phyloP scores from a whole-genome alignment of 352 stramenopile species.

The Pythium sp. region DNA sequence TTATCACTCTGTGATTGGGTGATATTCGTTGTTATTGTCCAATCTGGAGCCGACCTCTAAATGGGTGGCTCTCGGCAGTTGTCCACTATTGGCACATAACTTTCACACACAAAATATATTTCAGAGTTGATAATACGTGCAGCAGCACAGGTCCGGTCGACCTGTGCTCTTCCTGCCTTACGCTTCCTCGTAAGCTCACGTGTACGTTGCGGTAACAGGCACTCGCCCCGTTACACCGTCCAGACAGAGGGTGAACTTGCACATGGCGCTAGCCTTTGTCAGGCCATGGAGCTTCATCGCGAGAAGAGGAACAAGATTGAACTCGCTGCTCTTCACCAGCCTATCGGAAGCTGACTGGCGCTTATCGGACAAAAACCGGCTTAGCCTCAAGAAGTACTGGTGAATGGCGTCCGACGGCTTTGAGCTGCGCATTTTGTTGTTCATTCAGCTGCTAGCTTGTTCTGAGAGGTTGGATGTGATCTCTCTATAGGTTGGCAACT shows the following conservation, averaged over 20 bases:
- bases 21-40: no score
- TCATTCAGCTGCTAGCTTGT: slow-evolving; percentile 24
- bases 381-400: slow-evolving; percentile 1
- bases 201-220: no score
- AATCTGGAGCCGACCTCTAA: no score
- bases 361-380: not conserved
- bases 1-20: no score
- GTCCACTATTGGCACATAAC: no score
- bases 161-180: no score
- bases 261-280: not conserved
- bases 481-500: slow-evolving; percentile 20
- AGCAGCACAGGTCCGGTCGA: no score
- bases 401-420: slow-evolving; percentile 21
- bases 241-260: not conserved
- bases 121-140: no score
- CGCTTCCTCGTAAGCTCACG: no score
- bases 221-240: no score
- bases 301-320: not conserved
- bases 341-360: not conserved
- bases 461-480: slow-evolving; percentile 24
- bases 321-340: not conserved
- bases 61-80: no score
- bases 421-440: slow-evolving; percentile 14
- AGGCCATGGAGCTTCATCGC: not conserved
- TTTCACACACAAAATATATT: no score